Conservation (phyloP, 352 stramenopile genomes). For the Pythium monospermum region DNA sequence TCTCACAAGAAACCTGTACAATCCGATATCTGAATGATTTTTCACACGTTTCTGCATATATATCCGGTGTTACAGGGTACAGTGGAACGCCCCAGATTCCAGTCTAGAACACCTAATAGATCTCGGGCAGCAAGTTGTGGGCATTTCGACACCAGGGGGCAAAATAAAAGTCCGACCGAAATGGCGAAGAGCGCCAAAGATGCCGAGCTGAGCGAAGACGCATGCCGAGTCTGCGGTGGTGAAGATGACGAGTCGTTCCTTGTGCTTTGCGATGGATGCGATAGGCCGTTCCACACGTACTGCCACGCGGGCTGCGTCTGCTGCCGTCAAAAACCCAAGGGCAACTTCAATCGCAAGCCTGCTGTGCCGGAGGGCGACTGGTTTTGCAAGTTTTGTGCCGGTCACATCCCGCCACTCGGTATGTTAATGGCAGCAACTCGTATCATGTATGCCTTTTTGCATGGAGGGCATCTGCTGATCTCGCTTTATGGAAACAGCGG, state of each 20-base stretch:
- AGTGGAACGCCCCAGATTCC: neutral
- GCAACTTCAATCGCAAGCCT: slow-evolving; percentile 71
- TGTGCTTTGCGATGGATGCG: slow-evolving; percentile 78
- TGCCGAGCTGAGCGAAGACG: slow-evolving; percentile 46
- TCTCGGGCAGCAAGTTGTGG: too few species aligned
- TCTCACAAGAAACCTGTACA: slow-evolving; percentile 11
- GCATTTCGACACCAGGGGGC: too few species aligned
- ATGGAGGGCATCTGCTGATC: too few species aligned
- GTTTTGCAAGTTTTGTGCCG: slow-evolving; percentile 85
- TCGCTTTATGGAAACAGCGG: slow-evolving; percentile 16
- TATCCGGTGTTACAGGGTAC: neutral
- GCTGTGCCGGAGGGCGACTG: slow-evolving; percentile 76
- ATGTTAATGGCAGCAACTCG: neutral
- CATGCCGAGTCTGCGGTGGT: slow-evolving; percentile 75
- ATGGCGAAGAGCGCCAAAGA: slow-evolving; percentile 14
- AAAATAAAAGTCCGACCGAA: slow-evolving; percentile 7
- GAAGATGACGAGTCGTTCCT: slow-evolving; percentile 75
- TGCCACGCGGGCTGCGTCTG: slow-evolving; percentile 74
- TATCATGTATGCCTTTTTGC: too few species aligned
- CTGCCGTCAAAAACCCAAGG: slow-evolving; percentile 71
- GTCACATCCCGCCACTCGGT: slow-evolving; percentile 48
- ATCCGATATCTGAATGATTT: slow-evolving; percentile 3
- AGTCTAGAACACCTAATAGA: slow-evolving; percentile 5
- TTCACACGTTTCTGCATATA: slow-evolving; percentile 3
- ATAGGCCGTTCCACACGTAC: slow-evolving; percentile 66